Conservation (phyloP, 1,139 yeast genomes). For the Kodamaea fungicola region DNA sequence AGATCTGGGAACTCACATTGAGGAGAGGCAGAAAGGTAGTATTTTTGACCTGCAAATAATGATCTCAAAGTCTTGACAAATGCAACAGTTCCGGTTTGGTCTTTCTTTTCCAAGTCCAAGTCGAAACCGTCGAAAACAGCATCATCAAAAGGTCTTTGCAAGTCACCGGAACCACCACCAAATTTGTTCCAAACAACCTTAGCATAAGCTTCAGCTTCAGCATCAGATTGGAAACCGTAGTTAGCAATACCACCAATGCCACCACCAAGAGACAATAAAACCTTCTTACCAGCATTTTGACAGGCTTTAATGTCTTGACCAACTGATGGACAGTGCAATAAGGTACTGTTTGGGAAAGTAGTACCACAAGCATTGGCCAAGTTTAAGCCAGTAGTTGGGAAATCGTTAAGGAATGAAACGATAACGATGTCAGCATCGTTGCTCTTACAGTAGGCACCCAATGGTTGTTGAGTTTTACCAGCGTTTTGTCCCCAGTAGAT, state of each 20-base stretch:
- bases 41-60: slow-evolving; percentile 9
- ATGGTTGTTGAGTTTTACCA: slow-evolving; percentile 11
- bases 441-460: slow-evolving; percentile 13
- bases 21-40: slow-evolving; percentile 18
- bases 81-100: slow-evolving; percentile 11
- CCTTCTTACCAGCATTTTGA: slow-evolving; percentile 14
- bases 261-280: slow-evolving; percentile 18
- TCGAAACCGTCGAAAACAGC: slow-evolving; percentile 20
- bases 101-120: slow-evolving; percentile 15
- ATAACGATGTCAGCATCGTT: slow-evolving; percentile 14
- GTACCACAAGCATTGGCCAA: slow-evolving; percentile 15
- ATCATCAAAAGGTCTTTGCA: slow-evolving; percentile 16
- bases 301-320: slow-evolving; percentile 16
- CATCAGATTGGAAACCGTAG: slow-evolving; percentile 13
- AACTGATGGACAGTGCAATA: slow-evolving; percentile 14
- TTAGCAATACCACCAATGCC: slow-evolving; percentile 12
- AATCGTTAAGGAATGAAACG: slow-evolving; percentile 14
- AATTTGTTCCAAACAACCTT: slow-evolving; percentile 15
- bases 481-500: slow-evolving; percentile 21
- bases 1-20: slow-evolving; percentile 18
- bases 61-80: slow-evolving; percentile 12
- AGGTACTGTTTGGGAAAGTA: slow-evolving; percentile 15
- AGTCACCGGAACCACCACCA: slow-evolving; percentile 13
- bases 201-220: slow-evolving; percentile 14
- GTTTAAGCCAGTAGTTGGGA: slow-evolving; percentile 13